A percentile compares a stretch with the other conserved stretches of the same genome.
phyloP scores from a whole-genome alignment of 2,329 filamentous ascomycete species.

The Fusarium sp. region DNA sequence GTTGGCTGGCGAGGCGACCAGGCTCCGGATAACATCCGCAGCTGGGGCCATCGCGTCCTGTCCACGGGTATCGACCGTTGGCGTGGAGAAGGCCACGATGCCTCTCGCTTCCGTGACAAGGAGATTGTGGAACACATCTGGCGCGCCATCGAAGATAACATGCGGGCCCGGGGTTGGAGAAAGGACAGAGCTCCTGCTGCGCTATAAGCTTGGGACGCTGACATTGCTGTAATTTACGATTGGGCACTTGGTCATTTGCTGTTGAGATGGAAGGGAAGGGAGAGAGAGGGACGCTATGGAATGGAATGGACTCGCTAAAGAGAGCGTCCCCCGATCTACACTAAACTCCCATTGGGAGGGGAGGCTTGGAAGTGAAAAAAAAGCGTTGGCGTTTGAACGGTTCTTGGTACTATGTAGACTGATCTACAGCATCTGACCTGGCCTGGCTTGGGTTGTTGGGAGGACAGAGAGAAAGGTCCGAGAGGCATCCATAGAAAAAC shows the following conservation, averaged over 20 bases:
- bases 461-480: constrained; percentile 8
- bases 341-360: constrained; percentile 33
- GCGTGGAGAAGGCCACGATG: constrained; percentile 67
- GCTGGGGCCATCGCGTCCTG: constrained; percentile 88
- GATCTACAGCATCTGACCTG: constrained; percentile 19
- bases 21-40: constrained; percentile 80
- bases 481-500: constrained; percentile 13
- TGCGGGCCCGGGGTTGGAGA: constrained; percentile 87
- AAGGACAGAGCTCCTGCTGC: constrained; percentile 74
- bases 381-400: constrained; percentile 49
- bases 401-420: constrained; percentile 36
- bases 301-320: constrained; percentile 7
- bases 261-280: background rate
- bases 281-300: constrained; percentile 7
- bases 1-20: constrained; percentile 92
- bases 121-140: constrained; percentile 95
- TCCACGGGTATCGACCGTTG: constrained; percentile 87
- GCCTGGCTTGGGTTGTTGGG: constrained; percentile 7
- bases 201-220: constrained; percentile 51
- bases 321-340: constrained; percentile 29
- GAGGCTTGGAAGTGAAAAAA: constrained; percentile 35
- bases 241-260: background rate
- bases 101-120: constrained; percentile 82
- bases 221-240: background rate
- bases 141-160: constrained; percentile 87